These are phyloP conservation scores for Aspergillus novofumigatus DNA, from an alignment of 2,329 filamentous ascomycete species.

Conservation along the genomic window DNA sequence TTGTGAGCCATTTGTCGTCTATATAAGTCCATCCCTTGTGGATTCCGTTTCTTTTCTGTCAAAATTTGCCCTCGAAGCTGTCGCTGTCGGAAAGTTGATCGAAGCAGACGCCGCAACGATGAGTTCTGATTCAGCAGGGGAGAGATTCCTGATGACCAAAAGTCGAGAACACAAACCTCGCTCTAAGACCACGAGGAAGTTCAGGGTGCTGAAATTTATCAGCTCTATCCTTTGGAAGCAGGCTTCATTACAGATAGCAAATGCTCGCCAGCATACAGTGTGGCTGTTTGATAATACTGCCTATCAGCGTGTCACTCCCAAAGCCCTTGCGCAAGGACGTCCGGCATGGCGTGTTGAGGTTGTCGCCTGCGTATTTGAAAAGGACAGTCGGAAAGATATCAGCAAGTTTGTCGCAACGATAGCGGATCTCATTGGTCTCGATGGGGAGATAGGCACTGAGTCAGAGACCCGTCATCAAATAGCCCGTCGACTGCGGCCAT, in stretches of 20 bases:
- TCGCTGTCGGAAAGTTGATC: background rate
- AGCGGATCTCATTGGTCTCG: slow-evolving; percentile 64
- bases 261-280: slow-evolving; percentile 64
- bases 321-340: slow-evolving; percentile 33
- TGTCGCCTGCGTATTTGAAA: slow-evolving; percentile 75
- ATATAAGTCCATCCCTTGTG: background rate
- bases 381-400: slow-evolving; percentile 62
- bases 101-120: background rate
- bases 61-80: background rate
- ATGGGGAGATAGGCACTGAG: slow-evolving; percentile 48
- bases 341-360: slow-evolving; percentile 73
- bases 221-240: slow-evolving; percentile 42
- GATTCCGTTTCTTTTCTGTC: background rate
- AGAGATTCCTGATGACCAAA: background rate
- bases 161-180: background rate
- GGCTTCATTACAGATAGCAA: slow-evolving; percentile 58
- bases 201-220: slow-evolving; percentile 18
- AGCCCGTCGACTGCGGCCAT: slow-evolving; percentile 55
- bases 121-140: background rate
- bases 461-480: slow-evolving; percentile 61
- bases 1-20: background rate
- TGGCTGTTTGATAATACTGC: slow-evolving; percentile 93
- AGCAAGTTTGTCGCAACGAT: slow-evolving; percentile 67
- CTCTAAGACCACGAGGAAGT: slow-evolving; percentile 10
- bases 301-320: slow-evolving; percentile 49